Base-by-base conservation (phyloP, 2,329 filamentous ascomycete species). In the Ophiocordyceps unilateralis region DNA sequence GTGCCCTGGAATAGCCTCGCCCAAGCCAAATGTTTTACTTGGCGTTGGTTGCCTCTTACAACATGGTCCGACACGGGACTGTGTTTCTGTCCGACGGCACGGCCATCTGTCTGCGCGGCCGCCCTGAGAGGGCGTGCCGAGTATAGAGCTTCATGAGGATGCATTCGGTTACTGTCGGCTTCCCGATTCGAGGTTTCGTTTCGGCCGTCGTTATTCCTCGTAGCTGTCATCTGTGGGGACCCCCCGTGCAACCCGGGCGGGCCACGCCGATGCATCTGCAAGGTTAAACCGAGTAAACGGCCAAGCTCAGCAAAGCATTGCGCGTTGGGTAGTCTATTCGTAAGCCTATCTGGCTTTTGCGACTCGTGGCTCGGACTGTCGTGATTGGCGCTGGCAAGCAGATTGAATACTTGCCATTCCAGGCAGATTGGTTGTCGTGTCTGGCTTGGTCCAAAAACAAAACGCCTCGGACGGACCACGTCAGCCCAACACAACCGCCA, bases 161-260 rank as follows among this genome's bases (percentile, higher is more conserved):
- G 34, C 41, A 21, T n/a, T 24, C 41, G 41, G 41, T n/a, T 39
- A 37, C 15, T 20, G 19, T 43, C 41, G 41, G 36, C 41, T 43
- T 19, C 19, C 7, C 5, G 19, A n/a, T 19, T n/a, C 20, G 4
- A 22, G 7, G 5, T 10, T n/a, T 22, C 37, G 20, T 22, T 24
- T 22, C 22, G 34, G 34, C 37, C 37, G 37, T 39, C 37, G 17
- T 19, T 6, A 12, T 19, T 32, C 7, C 12, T 12, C 30, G 30
- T 10, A 12, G 24, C 24, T 26, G 24, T 26, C 24, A 26, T 26
- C 24, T 26, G 24, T 26, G 24, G 15, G n/a, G 12, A 22, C 22
- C 28, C 38, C 17, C 32, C n/a, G 41, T 26, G 34, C 34, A 39
- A 42, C 23, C 32, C 34, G 41, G 41, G 24, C 41, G 32, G 24